phyloP scores from a whole-genome alignment of 176 grass and related monocot genomes.

The Oryza meyeriana region DNA sequence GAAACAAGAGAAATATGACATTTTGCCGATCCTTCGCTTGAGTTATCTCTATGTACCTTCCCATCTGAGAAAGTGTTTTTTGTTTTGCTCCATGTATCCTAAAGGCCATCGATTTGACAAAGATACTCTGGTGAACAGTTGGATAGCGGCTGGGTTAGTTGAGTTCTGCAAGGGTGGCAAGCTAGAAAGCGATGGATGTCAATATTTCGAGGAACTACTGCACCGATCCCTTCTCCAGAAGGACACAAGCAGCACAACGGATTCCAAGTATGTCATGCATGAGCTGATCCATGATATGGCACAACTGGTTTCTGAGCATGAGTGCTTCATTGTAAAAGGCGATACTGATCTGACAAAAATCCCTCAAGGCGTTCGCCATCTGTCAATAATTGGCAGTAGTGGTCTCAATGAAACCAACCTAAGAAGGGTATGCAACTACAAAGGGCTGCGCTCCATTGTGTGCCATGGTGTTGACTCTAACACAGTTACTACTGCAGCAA shows the following conservation, averaged over 20 bases:
- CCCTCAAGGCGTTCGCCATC: background rate
- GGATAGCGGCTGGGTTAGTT: background rate
- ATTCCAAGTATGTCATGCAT: background rate
- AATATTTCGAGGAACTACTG: background rate
- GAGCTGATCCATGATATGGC: background rate
- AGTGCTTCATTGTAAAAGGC: background rate
- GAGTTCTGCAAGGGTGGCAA: background rate
- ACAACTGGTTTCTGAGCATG: background rate
- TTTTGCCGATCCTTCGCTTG: background rate
- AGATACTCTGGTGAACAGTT: background rate
- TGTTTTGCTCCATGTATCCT: background rate
- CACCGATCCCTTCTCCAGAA: background rate
- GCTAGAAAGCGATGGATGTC: background rate
- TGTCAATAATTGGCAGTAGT: background rate
- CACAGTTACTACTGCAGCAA: background rate
- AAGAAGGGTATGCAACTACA: background rate
- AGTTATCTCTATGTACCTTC: background rate
- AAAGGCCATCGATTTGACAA: background rate
- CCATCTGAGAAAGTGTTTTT: background rate
- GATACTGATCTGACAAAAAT: background rate
- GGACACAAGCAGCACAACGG: background rate
- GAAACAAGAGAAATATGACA: background rate
- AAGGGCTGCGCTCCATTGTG: background rate
- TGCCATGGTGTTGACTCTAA: background rate
- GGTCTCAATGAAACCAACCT: background rate